phyloP scores from a whole-genome alignment of 2,329 filamentous ascomycete species.

The Zalaria sp. region DNA sequence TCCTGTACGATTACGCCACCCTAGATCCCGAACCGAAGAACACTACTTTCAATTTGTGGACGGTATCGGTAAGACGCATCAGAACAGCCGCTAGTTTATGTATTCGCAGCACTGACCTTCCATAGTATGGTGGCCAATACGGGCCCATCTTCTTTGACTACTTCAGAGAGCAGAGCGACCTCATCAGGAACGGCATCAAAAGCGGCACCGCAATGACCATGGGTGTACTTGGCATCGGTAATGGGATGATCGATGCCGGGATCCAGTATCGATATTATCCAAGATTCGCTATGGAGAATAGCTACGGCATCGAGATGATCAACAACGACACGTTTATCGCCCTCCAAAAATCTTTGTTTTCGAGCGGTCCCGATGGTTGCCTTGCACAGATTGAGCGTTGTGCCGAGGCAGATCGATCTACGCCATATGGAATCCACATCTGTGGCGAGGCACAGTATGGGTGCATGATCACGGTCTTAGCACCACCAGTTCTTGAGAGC shows the following conservation, averaged over 20 bases:
- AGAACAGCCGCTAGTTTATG: too few relatives aligned
- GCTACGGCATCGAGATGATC: constrained; percentile 39
- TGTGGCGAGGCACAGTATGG: too few relatives aligned
- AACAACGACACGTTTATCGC: constrained; percentile 46
- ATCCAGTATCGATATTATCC: constrained; percentile 37
- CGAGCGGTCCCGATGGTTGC: constrained; percentile 25
- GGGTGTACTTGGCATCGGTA: constrained; percentile 39
- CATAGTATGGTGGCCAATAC: constrained; percentile 31
- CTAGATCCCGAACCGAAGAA: constrained; percentile 30
- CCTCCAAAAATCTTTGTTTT: neutral
- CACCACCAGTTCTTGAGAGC: too few relatives aligned
- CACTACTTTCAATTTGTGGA: constrained; percentile 7
- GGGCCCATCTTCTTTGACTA: constrained; percentile 41
- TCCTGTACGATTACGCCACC: constrained; percentile 34
- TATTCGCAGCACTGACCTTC: too few relatives aligned
- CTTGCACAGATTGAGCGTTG: constrained; percentile 37
- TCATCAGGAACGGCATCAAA: constrained; percentile 27
- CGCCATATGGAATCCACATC: constrained; percentile 39
- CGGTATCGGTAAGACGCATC: neutral
- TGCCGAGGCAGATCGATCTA: constrained; percentile 22
- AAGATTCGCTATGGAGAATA: constrained; percentile 39
- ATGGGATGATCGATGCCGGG: constrained; percentile 40
- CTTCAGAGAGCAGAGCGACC: constrained; percentile 41
- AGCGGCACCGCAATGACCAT: constrained; percentile 25
- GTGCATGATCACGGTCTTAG: too few relatives aligned